phyloP scores from a whole-genome alignment of 192 early-diverging fungal genomes.

The Helicostylum pulchrum region DNA sequence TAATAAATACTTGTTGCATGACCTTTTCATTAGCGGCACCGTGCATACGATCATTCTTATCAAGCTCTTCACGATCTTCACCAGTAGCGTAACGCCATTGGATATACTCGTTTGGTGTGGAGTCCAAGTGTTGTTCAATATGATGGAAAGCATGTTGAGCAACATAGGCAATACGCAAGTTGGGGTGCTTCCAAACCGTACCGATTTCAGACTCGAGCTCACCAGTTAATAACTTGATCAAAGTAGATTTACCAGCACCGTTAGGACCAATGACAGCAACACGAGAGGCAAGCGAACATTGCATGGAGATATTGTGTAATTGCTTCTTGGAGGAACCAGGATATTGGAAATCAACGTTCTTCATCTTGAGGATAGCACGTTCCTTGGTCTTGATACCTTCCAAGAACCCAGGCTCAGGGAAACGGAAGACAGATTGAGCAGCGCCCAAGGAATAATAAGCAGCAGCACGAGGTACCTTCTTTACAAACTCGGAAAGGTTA shows the following conservation, averaged over 20 bases:
- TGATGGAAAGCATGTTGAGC: constrained; percentile 89
- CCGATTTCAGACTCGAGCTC: constrained; percentile 71
- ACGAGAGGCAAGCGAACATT: constrained; percentile 69
- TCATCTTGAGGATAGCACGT: constrained; percentile 78
- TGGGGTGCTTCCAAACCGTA: constrained; percentile 80
- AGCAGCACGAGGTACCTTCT: constrained; percentile 69
- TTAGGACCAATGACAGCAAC: constrained; percentile 80
- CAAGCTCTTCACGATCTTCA: constrained; percentile 72
- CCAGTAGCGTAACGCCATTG: constrained; percentile 82
- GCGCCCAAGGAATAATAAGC: constrained; percentile 76
- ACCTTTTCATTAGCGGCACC: constrained; percentile 64
- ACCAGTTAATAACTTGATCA: constrained; percentile 74
- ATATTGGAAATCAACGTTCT: constrained; percentile 68
- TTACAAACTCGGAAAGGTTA: constrained; percentile 79
- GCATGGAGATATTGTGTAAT: constrained; percentile 58
- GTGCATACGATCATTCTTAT: constrained; percentile 66
- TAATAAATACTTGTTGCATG: constrained; percentile 48
- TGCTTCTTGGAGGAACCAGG: constrained; percentile 60
- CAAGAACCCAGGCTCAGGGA: constrained; percentile 74
- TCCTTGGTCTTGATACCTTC: constrained; percentile 74
- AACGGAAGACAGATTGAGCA: constrained; percentile 58
- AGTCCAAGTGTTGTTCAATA: constrained; percentile 78
- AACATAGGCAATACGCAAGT: constrained; percentile 84
- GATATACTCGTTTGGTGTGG: constrained; percentile 81
- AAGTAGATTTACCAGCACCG: constrained; percentile 71